Conservation (phyloP, 176 grass and related monocot species). For the Eleusine indica region DNA sequence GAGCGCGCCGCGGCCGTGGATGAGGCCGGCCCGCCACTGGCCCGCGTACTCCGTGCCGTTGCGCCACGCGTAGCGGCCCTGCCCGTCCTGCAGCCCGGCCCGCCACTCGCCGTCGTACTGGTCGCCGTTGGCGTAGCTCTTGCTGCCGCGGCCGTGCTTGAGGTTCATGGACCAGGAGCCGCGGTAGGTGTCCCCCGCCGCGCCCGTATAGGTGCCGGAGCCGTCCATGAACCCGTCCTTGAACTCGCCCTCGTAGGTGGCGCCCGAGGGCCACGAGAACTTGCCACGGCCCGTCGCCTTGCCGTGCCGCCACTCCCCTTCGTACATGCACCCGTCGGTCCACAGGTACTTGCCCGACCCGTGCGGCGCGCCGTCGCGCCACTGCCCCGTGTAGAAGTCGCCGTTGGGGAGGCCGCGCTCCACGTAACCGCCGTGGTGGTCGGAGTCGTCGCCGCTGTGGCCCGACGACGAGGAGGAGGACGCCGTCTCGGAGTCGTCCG, state of each 20-base stretch:
- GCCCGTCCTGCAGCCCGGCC: conserved; percentile 68
- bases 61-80: conserved; percentile 78
- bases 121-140: conserved; percentile 90
- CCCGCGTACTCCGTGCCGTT: conserved; percentile 90
- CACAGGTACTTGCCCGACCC: conserved; percentile 85
- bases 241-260: conserved; percentile 94
- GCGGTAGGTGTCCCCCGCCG: conserved; percentile 82
- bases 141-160: conserved; percentile 75
- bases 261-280: conserved; percentile 95
- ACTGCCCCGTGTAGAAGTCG: conserved; percentile 92
- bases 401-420: conserved; percentile 85
- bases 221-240: conserved; percentile 93
- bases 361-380: conserved; percentile 61
- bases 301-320: conserved; percentile 80
- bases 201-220: conserved; percentile 77
- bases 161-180: conserved; percentile 91
- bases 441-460: conserved; percentile 31
- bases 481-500: conserved; percentile 50
- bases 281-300: conserved; percentile 79
- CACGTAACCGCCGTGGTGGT: conserved; percentile 24
- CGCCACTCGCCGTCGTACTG: conserved; percentile 94
- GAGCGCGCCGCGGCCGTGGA: conserved; percentile 72
- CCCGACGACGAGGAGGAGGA: conserved; percentile 32
- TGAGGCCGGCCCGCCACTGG: conserved; percentile 73
- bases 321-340: conserved; percentile 99